Percentiles rank a stretch among this genome's conserved stretches.
Conservation (phyloP, 306 rosid species). For the Potentilla sterilis region DNA sequence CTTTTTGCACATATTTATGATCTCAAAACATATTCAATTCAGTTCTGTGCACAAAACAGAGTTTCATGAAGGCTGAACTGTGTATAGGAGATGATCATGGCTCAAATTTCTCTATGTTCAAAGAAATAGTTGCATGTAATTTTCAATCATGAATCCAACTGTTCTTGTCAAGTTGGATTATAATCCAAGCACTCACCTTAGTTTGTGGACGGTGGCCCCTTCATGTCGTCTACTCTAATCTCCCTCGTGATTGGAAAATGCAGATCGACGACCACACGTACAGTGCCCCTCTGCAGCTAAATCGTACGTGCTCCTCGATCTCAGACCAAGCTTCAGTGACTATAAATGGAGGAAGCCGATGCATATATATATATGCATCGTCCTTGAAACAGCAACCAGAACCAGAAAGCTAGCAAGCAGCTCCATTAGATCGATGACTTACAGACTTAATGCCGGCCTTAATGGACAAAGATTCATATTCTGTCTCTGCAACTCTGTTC, state of each 20-base stretch:
- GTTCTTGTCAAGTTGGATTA: background rate
- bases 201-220: constrained; percentile 12
- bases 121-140: background rate
- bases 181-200: background rate
- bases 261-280: background rate
- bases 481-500: constrained; percentile 18
- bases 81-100: background rate
- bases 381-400: background rate
- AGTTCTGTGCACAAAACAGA: background rate
- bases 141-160: background rate
- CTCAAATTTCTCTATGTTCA: background rate
- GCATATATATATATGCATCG: background rate
- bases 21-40: background rate
- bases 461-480: constrained; percentile 5
- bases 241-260: constrained; percentile 10
- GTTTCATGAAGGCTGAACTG: background rate
- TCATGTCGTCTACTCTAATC: constrained; percentile 8
- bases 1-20: background rate
- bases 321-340: background rate
- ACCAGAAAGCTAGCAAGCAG: background rate
- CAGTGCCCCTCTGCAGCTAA: background rate
- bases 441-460: background rate
- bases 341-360: background rate
- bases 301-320: background rate
- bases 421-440: background rate